A percentile compares a stretch with the other conserved stretches of the same genome.
These are phyloP conservation scores for slime mould (Dictyostelium discoideum) DNA, from an alignment of 78 protist species.

Conservation along the genomic window dicty_2.7 NC_007090.3:4119501-4120000, in stretches of 20 bases:
- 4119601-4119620: background rate
- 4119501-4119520: too few relatives aligned
- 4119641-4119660: background rate
- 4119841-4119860: constrained; percentile 35
- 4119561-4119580: too few relatives aligned
- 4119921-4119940: background rate
- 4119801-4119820: constrained; percentile 35
- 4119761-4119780: background rate
- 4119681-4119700: background rate
- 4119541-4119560: too few relatives aligned
- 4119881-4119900: constrained; percentile 75
- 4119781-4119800: constrained; percentile 22
- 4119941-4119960: constrained; percentile 37
- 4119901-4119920: constrained; percentile 7
- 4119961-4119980: constrained; percentile 9
- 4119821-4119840: constrained; percentile 56
- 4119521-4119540: too few relatives aligned
- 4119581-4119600: too few relatives aligned
- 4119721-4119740: background rate
- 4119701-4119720: background rate
- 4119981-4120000: background rate
- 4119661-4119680: background rate
- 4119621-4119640: background rate
- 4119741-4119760: background rate
- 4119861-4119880: constrained; percentile 37